phyloP scores from a whole-genome alignment of 2,329 filamentous ascomycete species.

The Aspergillus quadricinctus region DNA sequence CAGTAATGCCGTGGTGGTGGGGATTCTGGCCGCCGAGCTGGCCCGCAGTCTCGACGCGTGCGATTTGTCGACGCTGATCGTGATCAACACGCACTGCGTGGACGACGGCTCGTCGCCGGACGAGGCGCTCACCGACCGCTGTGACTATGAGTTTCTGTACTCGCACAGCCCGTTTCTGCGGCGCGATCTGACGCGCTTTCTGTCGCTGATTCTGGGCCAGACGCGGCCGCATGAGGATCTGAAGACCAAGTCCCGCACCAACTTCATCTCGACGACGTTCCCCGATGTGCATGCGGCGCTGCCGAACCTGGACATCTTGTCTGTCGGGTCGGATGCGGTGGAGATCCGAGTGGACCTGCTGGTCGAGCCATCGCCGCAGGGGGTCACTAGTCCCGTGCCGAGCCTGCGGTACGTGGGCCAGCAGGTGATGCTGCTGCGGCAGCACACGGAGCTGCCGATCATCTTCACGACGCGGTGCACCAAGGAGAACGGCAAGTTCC shows the following conservation, averaged over 20 bases:
- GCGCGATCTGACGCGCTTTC: slow-evolving; percentile 71
- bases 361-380: slow-evolving; percentile 63
- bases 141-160: slow-evolving; percentile 86
- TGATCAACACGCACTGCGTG: slow-evolving; percentile 74
- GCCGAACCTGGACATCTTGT: slow-evolving; percentile 80
- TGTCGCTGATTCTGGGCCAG: slow-evolving; percentile 75
- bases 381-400: slow-evolving; percentile 58
- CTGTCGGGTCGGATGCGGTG: slow-evolving; percentile 79
- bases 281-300: slow-evolving; percentile 78
- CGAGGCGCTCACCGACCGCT: slow-evolving; percentile 58
- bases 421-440: slow-evolving; percentile 77
- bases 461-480: slow-evolving; percentile 83
- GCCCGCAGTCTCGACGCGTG: slow-evolving; percentile 56
- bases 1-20: slow-evolving; percentile 64
- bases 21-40: slow-evolving; percentile 56
- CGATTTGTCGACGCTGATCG: slow-evolving; percentile 56
- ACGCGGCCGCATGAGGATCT: slow-evolving; percentile 73
- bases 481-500: slow-evolving; percentile 76
- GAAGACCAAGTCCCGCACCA: slow-evolving; percentile 66
- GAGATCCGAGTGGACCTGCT: slow-evolving; percentile 81
- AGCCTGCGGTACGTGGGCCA: slow-evolving; percentile 81
- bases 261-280: slow-evolving; percentile 84
- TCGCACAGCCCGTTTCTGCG: slow-evolving; percentile 67
- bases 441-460: slow-evolving; percentile 82
- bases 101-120: slow-evolving; percentile 67